Percentiles rank a stretch among this genome's conserved stretches.
Evolutionary conservation across 2,329 filamentous ascomycete genomes (phyloP).

Genomic region (Ceratocystis cacaofunesta): DNA sequence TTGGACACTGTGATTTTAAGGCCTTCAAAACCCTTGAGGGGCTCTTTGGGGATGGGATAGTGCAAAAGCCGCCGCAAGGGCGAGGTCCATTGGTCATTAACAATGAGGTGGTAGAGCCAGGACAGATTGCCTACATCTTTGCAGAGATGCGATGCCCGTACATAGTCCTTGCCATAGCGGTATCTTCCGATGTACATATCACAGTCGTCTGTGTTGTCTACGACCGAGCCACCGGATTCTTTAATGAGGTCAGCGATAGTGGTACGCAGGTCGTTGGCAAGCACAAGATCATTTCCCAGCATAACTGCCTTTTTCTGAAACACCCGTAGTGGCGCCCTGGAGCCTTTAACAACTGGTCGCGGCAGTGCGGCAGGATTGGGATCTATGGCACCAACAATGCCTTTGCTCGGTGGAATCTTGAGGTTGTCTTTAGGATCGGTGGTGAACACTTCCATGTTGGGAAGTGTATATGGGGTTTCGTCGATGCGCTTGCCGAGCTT

Average conservation of each 20-base stretch:
- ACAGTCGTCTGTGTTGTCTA: conserved; percentile 49
- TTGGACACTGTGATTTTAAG: conserved; percentile 83
- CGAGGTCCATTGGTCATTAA: conserved; percentile 75
- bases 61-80: conserved; percentile 72
- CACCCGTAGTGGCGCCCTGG: conserved; percentile 47
- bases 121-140: conserved; percentile 85
- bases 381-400: conserved; percentile 53
- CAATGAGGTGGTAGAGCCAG: conserved; percentile 88
- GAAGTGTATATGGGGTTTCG: conserved; percentile 72
- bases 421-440: conserved; percentile 40
- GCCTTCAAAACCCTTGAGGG: conserved; percentile 63
- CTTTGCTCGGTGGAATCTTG: conserved; percentile 40
- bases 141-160: conserved; percentile 55
- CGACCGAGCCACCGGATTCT: conserved; percentile 55
- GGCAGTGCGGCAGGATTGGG: conserved; percentile 31
- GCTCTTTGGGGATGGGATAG: conserved; percentile 66
- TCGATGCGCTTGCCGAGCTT: conserved; percentile 83
- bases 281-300: conserved; percentile 58
- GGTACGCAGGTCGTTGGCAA: conserved; percentile 49
- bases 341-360: conserved; percentile 29
- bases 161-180: conserved; percentile 65
- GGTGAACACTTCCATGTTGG: conserved; percentile 69
- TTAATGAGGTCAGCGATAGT: conserved; percentile 58
- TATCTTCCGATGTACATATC: conserved; percentile 81
- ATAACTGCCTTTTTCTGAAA: conserved; percentile 67